Percentiles rank a stretch among this genome's conserved stretches.
Conservation (phyloP, 257 asterid species). For the Scutellaria baicalensis region DNA sequence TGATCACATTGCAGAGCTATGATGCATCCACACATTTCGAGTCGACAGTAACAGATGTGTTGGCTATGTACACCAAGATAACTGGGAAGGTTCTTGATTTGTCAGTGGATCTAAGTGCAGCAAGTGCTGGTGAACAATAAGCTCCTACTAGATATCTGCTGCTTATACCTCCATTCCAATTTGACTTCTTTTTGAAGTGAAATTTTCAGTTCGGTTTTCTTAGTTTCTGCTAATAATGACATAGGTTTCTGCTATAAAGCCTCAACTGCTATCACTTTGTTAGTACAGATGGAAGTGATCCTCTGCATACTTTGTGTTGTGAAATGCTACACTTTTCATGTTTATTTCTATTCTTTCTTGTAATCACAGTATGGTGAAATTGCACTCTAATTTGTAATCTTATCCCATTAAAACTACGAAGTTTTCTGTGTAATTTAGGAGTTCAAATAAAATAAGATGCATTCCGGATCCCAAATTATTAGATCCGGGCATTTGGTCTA, state of each 20-base stretch:
- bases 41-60: conserved; percentile 72
- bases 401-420: too few species aligned
- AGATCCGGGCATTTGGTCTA: conserved; percentile 74
- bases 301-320: neutral
- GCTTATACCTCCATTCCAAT: neutral
- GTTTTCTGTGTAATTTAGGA: too few species aligned
- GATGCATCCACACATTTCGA: conserved; percentile 86
- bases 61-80: conserved; percentile 68
- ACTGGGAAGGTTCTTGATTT: conserved; percentile 91
- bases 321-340: neutral
- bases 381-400: too few species aligned
- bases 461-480: neutral
- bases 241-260: neutral
- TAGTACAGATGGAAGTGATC: neutral
- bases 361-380: too few species aligned
- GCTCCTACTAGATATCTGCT: neutral
- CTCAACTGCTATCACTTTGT: neutral
- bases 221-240: conserved; percentile 5
- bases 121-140: conserved; percentile 73
- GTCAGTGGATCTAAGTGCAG: conserved; percentile 92
- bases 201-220: neutral
- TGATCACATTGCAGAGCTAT: conserved; percentile 52
- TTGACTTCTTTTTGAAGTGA: neutral
- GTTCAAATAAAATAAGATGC: too few species aligned
- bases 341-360: too few species aligned